Evolutionary conservation across 345 rosid species (phyloP), one percentile per base, ranked within the genome.

Genomic region (Heritiera littoralis): DNA sequence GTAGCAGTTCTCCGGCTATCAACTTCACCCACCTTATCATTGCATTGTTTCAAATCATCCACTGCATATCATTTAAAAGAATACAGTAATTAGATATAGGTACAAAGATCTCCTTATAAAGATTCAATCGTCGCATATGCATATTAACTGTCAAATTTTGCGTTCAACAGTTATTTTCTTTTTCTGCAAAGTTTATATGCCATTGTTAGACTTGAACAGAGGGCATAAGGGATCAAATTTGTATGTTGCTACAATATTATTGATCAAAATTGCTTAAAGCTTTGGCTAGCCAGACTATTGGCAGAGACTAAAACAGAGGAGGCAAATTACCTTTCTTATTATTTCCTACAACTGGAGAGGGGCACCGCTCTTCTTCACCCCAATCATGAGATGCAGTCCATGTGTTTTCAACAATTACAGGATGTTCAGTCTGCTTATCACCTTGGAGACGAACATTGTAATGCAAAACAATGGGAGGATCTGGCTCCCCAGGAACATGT

Each of bases 301-400:
- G 23, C 40, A 30, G 18, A 30, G 66, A 30, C 41, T 30, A 61
- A 63, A 64, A 64, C 4, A 13, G 67, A 56, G 20, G 1, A 9
- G 41, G 40, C 41, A 32, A 32, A 75, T 8, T 81, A 93, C 97
- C 97, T 94, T 90, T 96, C 85, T 84, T 90, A 74, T 79, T 87
- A 78, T 89, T 88, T 79, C 89, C 93, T 46, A 94, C 87, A 79
- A 84, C 81, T 73, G 93, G 89, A 72, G 95, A 85, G 7, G 99
- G 99, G 81, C 99, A 96, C 0, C 99, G 97, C 77, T 92, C 97
- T 89, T 96, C 99, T 55, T 83, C 87, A 17, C 95, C 99, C 99
- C 99, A 96, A 80, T 92, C 98, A 85, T 80, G 95, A 85, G 93
- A 86, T 45, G 79, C 87, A 63, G 90, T 96, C 99, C 99, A 94